Base-by-base conservation (phyloP, 768 basidiomycete genomes). In the Lentinula detonsa region DNA sequence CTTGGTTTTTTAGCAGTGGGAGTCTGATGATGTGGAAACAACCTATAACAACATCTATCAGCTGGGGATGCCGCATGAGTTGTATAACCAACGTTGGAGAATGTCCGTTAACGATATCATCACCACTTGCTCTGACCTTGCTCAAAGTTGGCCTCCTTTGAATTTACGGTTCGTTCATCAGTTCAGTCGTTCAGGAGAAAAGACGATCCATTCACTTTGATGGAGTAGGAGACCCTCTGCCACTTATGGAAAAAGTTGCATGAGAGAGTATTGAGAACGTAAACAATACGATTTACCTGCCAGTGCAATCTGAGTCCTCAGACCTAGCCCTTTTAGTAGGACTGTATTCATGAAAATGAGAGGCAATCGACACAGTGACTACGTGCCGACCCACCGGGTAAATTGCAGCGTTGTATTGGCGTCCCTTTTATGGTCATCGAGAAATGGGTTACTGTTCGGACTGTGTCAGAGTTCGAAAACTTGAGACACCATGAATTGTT, bases 341-440 rank as follows among this genome's bases (percentile, higher is more conserved):
- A 40, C 55, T 56, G 23, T 4, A 31, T 37, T 18, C 34, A 28
- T 21, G 15, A 31, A 16, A 2, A 56, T 37, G 5, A 23, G 15
- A 7, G 5, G n/a, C 16, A 53, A 28, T 33, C 4, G 11, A 39
- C 0, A 16, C n/a, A 37, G n/a, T 16, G 43, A 31, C 7, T 42
- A 5, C 3, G 37, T 28, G n/a, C 33, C 31, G 10, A 23, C 53
- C 18, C 39, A 56, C 55, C 40, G 9, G n/a, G 1, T 42, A 15
- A 56, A 56, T 21, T 33, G 40, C 13, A 56, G 31, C 23, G 59
- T 34, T 37, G 63, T 62, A 9, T 60, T 60, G 23, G 21, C 21
- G 9, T 56, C 28, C 1, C 40, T 39, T 21, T 21, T 33, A 23
- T 11, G 39, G 39, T 56, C 28, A 5, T 56, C 39, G 55, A 56